Percentiles rank a stretch among this genome's conserved stretches.
These are phyloP conservation scores for Fragilaria radians DNA, from an alignment of 108 stramenopile species.

Conservation along the genomic window DNA sequence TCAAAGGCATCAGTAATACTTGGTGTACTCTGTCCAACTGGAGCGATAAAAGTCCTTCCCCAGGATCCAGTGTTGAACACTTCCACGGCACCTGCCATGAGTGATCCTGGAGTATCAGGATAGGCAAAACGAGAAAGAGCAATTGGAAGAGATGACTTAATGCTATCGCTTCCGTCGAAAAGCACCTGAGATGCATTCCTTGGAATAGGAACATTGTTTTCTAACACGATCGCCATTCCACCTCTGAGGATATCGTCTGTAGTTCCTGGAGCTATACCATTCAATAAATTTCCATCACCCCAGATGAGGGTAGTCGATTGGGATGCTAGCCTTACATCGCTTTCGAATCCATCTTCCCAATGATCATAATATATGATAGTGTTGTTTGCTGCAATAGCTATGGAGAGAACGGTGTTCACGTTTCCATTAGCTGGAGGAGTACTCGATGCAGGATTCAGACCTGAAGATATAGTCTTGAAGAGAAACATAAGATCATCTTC, in stretches of 20 bases:
- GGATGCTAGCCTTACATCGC: background rate
- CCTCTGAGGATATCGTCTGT: slow-evolving; percentile 7
- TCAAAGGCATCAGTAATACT: background rate
- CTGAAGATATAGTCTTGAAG: slow-evolving; percentile 9
- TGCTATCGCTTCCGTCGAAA: slow-evolving; percentile 22
- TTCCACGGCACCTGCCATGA: slow-evolving; percentile 23
- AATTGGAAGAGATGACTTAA: slow-evolving; percentile 12
- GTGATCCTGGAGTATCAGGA: slow-evolving; percentile 14
- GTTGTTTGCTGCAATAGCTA: slow-evolving; percentile 13
- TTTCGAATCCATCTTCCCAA: slow-evolving; percentile 14
- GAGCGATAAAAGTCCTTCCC: background rate
- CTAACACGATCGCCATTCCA: slow-evolving; percentile 13
- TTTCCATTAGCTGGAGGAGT: background rate
- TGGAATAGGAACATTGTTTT: slow-evolving; percentile 9
- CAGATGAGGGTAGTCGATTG: slow-evolving; percentile 13
- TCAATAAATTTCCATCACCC: slow-evolving; percentile 21
- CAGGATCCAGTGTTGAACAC: slow-evolving; percentile 1
- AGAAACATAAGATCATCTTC: slow-evolving; percentile 6
- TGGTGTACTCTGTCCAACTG: background rate
- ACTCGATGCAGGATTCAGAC: slow-evolving; percentile 1
- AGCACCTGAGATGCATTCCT: background rate
- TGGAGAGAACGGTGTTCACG: slow-evolving; percentile 6
- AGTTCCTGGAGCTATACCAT: slow-evolving; percentile 15
- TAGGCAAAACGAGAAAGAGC: slow-evolving; percentile 20
- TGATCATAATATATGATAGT: slow-evolving; percentile 19